A percentile compares a stretch with the other conserved stretches of the same genome.
Evolutionary conservation across 1,139 yeast species (phyloP).

Genomic region (Sugiyamaella novakii): DNA sequence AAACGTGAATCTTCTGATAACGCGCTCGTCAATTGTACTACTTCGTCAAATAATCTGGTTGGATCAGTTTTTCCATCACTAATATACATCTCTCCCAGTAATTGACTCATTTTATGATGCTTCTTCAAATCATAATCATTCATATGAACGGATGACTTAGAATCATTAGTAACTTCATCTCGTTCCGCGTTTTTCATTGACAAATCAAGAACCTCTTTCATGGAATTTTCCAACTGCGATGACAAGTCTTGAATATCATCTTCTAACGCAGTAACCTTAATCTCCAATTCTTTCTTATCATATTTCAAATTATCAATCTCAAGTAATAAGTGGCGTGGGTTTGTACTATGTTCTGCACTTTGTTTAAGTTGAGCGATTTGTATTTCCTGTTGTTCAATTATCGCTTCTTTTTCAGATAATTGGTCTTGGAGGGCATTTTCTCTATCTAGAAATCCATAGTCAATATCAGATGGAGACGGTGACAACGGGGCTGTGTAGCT

Average conservation of each 20-base stretch:
- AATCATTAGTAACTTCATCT: not conserved
- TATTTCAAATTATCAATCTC: slow-evolving; percentile 38
- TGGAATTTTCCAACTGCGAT: slow-evolving; percentile 20
- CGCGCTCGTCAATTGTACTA: not conserved
- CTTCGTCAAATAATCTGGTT: not conserved
- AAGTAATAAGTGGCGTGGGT: slow-evolving; percentile 32
- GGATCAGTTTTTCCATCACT: not conserved
- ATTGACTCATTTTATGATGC: slow-evolving; percentile 26
- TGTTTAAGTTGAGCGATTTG: slow-evolving; percentile 23
- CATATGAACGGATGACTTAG: slow-evolving; percentile 9
- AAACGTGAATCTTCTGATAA: slow-evolving; percentile 13
- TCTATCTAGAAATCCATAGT: slow-evolving; percentile 38
- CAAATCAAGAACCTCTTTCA: slow-evolving; percentile 32
- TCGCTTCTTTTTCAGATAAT: slow-evolving; percentile 38
- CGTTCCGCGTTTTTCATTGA: slow-evolving; percentile 18
- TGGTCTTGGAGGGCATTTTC: slow-evolving; percentile 44
- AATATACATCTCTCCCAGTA: slow-evolving; percentile 23
- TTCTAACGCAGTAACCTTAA: slow-evolving; percentile 34
- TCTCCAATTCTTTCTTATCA: slow-evolving; percentile 39
- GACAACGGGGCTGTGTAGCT: slow-evolving; percentile 6
- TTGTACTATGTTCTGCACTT: slow-evolving; percentile 20
- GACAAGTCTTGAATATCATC: slow-evolving; percentile 36
- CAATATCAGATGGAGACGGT: slow-evolving; percentile 12
- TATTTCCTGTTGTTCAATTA: slow-evolving; percentile 35
- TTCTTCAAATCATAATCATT: slow-evolving; percentile 22